phyloP scores from a whole-genome alignment of 306 rosid genomes.

The Ziziphus jujuba region DNA sequence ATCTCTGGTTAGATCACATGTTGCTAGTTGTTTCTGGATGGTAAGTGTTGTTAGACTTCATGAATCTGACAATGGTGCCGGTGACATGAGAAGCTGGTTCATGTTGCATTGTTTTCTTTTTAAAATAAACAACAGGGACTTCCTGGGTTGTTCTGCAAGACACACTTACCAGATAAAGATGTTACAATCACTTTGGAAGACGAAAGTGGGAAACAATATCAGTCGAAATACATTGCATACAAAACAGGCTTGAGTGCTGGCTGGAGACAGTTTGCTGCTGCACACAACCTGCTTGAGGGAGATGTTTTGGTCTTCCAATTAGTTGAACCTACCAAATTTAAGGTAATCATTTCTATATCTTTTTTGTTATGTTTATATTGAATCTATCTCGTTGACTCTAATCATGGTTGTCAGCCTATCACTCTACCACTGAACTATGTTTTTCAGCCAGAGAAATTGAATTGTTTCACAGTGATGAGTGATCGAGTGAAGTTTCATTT shows the following conservation, averaged over 20 bases:
- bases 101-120: not conserved
- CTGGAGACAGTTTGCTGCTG: slow-evolving; percentile 90
- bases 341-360: slow-evolving; percentile 44
- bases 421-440: no score
- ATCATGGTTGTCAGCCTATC: not conserved
- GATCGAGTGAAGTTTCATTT: not conserved
- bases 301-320: slow-evolving; percentile 86
- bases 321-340: slow-evolving; percentile 74
- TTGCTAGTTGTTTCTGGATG: slow-evolving; percentile 91
- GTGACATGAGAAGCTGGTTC: not conserved
- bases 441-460: slow-evolving; percentile 1
- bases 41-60: slow-evolving; percentile 34
- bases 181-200: slow-evolving; percentile 66
- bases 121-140: slow-evolving; percentile 50
- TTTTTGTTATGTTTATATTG: not conserved
- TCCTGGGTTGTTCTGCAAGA: slow-evolving; percentile 73
- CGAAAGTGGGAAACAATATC: slow-evolving; percentile 66
- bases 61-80: not conserved
- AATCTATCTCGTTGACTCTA: not conserved
- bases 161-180: slow-evolving; percentile 67
- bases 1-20: slow-evolving; percentile 87
- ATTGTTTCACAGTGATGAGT: not conserved
- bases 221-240: slow-evolving; percentile 69
- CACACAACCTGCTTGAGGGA: slow-evolving; percentile 80
- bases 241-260: slow-evolving; percentile 92